Base-by-base conservation (phyloP, 768 basidiomycete genomes). In the Pleurotus eryngii region DNA sequence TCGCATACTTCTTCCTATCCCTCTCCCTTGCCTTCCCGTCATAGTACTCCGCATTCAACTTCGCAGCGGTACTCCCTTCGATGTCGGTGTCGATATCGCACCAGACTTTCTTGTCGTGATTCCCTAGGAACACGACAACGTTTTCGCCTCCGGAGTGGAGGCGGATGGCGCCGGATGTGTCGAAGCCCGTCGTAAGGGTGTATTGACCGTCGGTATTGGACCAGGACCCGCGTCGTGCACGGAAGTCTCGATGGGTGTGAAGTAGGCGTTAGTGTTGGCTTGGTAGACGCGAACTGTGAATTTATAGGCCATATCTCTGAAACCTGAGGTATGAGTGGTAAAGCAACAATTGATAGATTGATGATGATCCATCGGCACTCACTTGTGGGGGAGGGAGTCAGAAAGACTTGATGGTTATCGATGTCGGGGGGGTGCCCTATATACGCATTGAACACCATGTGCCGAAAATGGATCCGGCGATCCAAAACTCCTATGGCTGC, bases 261-360 rank as follows among this genome's bases (percentile, higher is more conserved):
- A 50, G 27, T 15, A 50, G 35, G 49, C 49, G 26, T 50, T 50
- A 9, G 49, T 50, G 27, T 50, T 50, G 49, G 30, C 37, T 24
- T 50, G 49, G 27, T 50, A 50, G 49, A 50, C 20, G 22, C 49
- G 49, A 17, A 50, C 49, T 15, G 24, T 27, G 49, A 50, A 35
- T 50, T 17, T n/a, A 37, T 27, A 35, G 27, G 26, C 49, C 49
- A 50, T 50, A 11, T 35, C 30, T 35, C 30, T 35, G 30, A 11
- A 35, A 35, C 8, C 30, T 35, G 30, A 9, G 24, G 30, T 35
- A 35, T 3, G 30, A 35, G 30, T 30, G 27, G 27, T 35, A 11
- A 35, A 35, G 2, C 30, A 35, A 35, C 9, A 35, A 35, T 35
- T 35, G 30, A 35, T 35, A 4, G 8, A 35, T 35, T 2, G 30